A percentile compares a stretch with the other conserved stretches of the same genome.
Evolutionary conservation across 2,329 filamentous ascomycete genomes (phyloP).

Genomic region (Knoxdaviesia proteae): DNA sequence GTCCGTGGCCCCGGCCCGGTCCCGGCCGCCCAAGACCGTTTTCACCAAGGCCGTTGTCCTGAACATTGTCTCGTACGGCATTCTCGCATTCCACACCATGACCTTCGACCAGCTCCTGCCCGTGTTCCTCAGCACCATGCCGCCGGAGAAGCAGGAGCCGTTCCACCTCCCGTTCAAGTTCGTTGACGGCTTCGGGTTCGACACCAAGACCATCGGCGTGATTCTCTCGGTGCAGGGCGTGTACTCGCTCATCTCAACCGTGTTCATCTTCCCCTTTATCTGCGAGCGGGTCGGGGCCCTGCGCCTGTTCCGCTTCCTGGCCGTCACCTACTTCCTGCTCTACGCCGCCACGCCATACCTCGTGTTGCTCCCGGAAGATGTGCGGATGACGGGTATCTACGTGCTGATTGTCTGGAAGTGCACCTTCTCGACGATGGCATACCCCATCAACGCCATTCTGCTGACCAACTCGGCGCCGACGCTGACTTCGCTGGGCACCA

Average conservation of each 20-base stretch:
- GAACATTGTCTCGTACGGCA: slow-evolving; percentile 77
- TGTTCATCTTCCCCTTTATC: slow-evolving; percentile 64
- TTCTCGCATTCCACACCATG: slow-evolving; percentile 92
- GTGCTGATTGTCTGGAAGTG: slow-evolving; percentile 74
- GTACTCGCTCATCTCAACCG: slow-evolving; percentile 73
- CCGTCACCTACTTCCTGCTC: slow-evolving; percentile 66
- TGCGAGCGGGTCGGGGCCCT: slow-evolving; percentile 58
- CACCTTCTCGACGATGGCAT: slow-evolving; percentile 75
- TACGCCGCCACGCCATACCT: slow-evolving; percentile 82
- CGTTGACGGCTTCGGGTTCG: slow-evolving; percentile 63
- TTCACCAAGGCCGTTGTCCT: slow-evolving; percentile 74
- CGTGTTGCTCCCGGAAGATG: slow-evolving; percentile 52
- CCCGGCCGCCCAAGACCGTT: slow-evolving; percentile 20
- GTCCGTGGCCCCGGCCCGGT: slow-evolving; percentile 9
- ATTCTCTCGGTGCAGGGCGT: slow-evolving; percentile 77
- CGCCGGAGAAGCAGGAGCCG: slow-evolving; percentile 25
- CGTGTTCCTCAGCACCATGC: slow-evolving; percentile 61
- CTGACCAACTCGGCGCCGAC: slow-evolving; percentile 75
- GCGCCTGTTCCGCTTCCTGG: slow-evolving; percentile 60
- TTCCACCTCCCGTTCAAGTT: slow-evolving; percentile 67
- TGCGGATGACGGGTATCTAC: slow-evolving; percentile 59
- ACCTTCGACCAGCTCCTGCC: slow-evolving; percentile 89
- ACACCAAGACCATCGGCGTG: slow-evolving; percentile 66
- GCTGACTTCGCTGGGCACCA: slow-evolving; percentile 64
- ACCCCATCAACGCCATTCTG: slow-evolving; percentile 76